Conservation (phyloP, 2,329 filamentous ascomycete genomes). For the Colletotrichum caudatum region DNA sequence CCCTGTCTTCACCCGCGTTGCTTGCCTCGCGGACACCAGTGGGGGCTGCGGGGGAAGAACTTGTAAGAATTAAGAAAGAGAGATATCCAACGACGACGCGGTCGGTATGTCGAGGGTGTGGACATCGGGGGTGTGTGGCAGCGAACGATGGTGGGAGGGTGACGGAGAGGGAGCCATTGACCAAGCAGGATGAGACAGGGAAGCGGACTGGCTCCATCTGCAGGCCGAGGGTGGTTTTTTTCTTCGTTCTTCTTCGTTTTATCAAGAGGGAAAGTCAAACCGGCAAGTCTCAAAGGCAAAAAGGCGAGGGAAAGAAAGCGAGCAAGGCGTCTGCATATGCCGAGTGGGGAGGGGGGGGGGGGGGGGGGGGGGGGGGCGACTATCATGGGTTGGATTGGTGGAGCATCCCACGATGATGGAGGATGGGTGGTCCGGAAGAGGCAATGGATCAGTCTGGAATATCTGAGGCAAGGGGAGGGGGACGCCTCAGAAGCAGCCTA, state of each 20-base stretch:
- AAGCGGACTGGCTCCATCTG: slow-evolving; percentile 47
- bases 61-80: slow-evolving; percentile 7
- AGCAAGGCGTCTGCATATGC: slow-evolving; percentile 54
- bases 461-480: background rate
- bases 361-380: slow-evolving; percentile 42
- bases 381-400: slow-evolving; percentile 48
- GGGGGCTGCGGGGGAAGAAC: slow-evolving; percentile 2
- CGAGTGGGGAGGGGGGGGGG: slow-evolving; percentile 47
- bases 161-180: slow-evolving; percentile 48
- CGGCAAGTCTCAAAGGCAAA: slow-evolving; percentile 28
- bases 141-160: slow-evolving; percentile 41
- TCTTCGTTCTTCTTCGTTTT: slow-evolving; percentile 47
- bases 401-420: slow-evolving; percentile 47
- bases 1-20: slow-evolving; percentile 38
- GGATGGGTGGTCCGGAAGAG: slow-evolving; percentile 46
- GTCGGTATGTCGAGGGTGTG: slow-evolving; percentile 33
- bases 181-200: slow-evolving; percentile 44
- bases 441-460: slow-evolving; percentile 41
- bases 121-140: slow-evolving; percentile 21
- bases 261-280: slow-evolving; percentile 46
- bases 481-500: background rate
- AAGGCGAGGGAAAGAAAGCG: slow-evolving; percentile 38
- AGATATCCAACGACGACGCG: slow-evolving; percentile 26
- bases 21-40: slow-evolving; percentile 6
- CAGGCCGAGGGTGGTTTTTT: slow-evolving; percentile 44